Conservation (phyloP, 2,329 filamentous ascomycete genomes). For the Meredithiella fracta region DNA sequence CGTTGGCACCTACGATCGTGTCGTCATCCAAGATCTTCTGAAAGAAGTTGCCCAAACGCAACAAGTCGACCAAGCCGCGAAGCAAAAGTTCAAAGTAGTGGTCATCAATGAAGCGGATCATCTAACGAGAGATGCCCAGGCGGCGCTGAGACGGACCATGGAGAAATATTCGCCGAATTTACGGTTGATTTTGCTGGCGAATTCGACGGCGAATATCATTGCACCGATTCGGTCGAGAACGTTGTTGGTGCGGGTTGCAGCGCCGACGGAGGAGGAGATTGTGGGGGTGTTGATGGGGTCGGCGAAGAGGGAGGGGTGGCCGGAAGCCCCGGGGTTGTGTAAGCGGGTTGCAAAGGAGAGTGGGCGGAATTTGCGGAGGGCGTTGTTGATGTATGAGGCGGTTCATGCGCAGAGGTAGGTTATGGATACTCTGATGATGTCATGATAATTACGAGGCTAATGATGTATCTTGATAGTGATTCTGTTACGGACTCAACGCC, state of each 20-base stretch:
- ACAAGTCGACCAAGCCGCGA: conserved; percentile 85
- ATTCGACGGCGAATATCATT: conserved; percentile 96
- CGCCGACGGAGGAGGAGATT: conserved; percentile 74
- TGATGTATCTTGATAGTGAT: conserved; percentile 44
- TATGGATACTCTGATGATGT: neutral
- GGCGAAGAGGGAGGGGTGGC: conserved; percentile 70
- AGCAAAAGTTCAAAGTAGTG: conserved; percentile 92
- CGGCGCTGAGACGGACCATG: conserved; percentile 88
- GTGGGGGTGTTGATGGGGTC: conserved; percentile 54
- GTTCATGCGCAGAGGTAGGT: conserved; percentile 91
- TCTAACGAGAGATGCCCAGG: conserved; percentile 83
- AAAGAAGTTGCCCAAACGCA: conserved; percentile 98
- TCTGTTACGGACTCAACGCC: conserved; percentile 73
- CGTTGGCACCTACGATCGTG: conserved; percentile 88
- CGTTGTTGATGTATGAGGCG: conserved; percentile 90
- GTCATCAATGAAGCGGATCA: conserved; percentile 98
- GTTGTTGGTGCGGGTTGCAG: conserved; percentile 77
- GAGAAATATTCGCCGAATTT: conserved; percentile 97
- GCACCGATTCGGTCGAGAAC: conserved; percentile 92
- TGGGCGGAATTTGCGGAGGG: conserved; percentile 74
- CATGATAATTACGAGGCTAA: too few relatives aligned
- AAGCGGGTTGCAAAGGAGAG: conserved; percentile 78
- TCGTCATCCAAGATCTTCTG: conserved; percentile 85
- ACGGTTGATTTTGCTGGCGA: conserved; percentile 78
- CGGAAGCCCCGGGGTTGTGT: conserved; percentile 58